Evolutionary conservation across 805 yeast genomes (phyloP).

Genomic region (Candida coleopterorum): DNA sequence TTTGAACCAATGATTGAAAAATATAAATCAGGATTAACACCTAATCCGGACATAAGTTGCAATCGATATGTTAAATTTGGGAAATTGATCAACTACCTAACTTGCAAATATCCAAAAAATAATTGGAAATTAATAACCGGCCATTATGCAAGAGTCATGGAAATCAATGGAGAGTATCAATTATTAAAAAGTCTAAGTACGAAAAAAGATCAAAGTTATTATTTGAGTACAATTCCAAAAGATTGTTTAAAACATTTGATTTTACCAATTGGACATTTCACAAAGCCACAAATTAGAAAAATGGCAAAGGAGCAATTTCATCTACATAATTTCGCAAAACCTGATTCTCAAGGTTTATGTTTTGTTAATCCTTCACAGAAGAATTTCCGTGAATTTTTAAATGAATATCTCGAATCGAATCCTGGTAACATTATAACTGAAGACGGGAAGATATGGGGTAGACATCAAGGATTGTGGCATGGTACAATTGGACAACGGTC

Average conservation of each 20-base stretch:
- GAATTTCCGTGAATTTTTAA: conserved; percentile 65
- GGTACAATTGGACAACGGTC: conserved; percentile 92
- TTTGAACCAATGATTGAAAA: conserved; percentile 85
- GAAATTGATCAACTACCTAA: conserved; percentile 53
- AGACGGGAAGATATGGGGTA: conserved; percentile 73
- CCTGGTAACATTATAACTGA: conserved; percentile 81
- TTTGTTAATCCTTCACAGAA: conserved; percentile 68
- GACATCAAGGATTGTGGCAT: conserved; percentile 85
- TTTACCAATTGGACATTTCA: conserved; percentile 76
- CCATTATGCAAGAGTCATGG: conserved; percentile 60
- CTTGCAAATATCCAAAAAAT: conserved; percentile 25
- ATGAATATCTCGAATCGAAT: conserved; percentile 64
- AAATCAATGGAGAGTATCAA: conserved; percentile 30
- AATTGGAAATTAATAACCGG: conserved; percentile 90
- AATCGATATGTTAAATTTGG: conserved; percentile 88
- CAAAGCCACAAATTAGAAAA: conserved; percentile 69
- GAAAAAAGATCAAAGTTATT: conserved; percentile 86
- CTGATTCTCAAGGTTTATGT: conserved; percentile 93
- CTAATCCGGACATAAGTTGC: conserved; percentile 92
- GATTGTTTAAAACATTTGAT: conserved; percentile 45
- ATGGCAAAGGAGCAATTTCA: conserved; percentile 49
- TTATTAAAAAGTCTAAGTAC: conserved; percentile 54
- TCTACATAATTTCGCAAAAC: conserved; percentile 67
- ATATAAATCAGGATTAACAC: conserved; percentile 74
- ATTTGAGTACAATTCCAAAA: conserved; percentile 63